Base-by-base conservation (phyloP, 768 basidiomycete species). In the Kwoniella dejecticola region DNA sequence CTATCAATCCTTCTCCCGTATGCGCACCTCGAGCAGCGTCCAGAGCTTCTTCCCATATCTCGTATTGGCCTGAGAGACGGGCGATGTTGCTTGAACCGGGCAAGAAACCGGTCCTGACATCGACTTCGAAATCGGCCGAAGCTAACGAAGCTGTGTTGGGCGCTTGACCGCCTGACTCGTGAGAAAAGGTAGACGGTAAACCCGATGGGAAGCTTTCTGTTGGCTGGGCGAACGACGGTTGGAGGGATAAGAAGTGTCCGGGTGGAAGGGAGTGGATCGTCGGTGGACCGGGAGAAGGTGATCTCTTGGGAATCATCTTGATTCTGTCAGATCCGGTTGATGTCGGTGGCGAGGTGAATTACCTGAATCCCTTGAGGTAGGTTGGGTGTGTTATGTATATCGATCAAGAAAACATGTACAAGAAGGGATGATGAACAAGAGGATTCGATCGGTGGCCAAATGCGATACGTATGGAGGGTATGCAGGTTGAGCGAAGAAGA, bases 121-220 rank as follows among this genome's bases (percentile, higher is more conserved):
- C 91, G 62, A 98, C 89, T 76, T 97, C 92, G 81, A 91, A 98
- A 81, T 89, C 89, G 67, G 89, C 88, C 2, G 88, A 87, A 10
- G 89, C 88, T 60, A 89, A 84, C 12, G 89, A 88, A 21, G 84
- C 83, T 13, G 83, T 84, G 63, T 86, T 85, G 13, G 78, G 75
- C 7, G 77, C 79, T 11, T 70, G 66, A 69, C 69, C 71, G 50
- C 65, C 53, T 8, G 74, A 70, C 24, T 47, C 59, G 54, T 70
- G 71, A 15, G 68, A 64, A 13, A 63, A 74, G 0, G 72, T 74
- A 17, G 68, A 61, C 23, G 63, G 69, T 12, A 23, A 54, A 27
- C 70, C 61, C 11, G 70, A 66, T 41, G 66, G 63, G 27, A 63
- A 60, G 4, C 52, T 45, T 3, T 33, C 61, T 26, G 67, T 58